Base-by-base conservation (phyloP, 768 basidiomycete species). In the Cyathus striatus region DNA sequence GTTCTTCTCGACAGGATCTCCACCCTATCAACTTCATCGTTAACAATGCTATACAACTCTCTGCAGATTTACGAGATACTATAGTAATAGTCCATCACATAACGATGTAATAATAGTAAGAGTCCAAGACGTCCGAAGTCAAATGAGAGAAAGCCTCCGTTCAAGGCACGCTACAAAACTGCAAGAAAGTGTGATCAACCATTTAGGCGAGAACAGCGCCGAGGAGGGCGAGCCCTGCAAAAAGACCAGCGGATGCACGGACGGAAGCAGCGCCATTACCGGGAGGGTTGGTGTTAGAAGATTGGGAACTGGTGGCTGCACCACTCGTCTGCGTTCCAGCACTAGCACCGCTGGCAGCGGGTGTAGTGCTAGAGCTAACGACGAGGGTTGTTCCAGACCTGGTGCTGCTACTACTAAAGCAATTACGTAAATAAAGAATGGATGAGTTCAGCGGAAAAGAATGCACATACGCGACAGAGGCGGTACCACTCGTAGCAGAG, bases 201-300 rank as follows among this genome's bases (percentile, higher is more conserved):
- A n/a, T 42, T 53, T 46, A 59, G 34, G 56, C 47, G 37, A 58
- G 43, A 23, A 43, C 46, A 20, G 52, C 48, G 23, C 53, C 57
- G 42, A 64, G 36, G 30, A 65, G 40, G 9, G 61, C 59, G 42
- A 64, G 27, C 23, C 61, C 34, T 4, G 58, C 53, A 22, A 65
- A 35, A 25, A 64, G 42, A 23, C 60, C 61, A 26, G 53, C 54
- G 30, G 35, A 36, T 55, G 51, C 26, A 56, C 47, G 5, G 48
- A 40, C 41, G 14, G 40, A 7, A n/a, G 22, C 7, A 20, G 40
- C 40, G 20, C 40, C 27, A 21, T 32, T 41, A 16, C 9, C 6
- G 22, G 24, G 9, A 6, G 40, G 40, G n/a, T 7, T n/a, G 14
- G 40, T 6, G 39, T 24, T 24, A 14, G 18, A 33, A 23, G 20